Evolutionary conservation across 2,329 filamentous ascomycete genomes (phyloP).

Genomic region (Purpureocillium lavendulum): DNA sequence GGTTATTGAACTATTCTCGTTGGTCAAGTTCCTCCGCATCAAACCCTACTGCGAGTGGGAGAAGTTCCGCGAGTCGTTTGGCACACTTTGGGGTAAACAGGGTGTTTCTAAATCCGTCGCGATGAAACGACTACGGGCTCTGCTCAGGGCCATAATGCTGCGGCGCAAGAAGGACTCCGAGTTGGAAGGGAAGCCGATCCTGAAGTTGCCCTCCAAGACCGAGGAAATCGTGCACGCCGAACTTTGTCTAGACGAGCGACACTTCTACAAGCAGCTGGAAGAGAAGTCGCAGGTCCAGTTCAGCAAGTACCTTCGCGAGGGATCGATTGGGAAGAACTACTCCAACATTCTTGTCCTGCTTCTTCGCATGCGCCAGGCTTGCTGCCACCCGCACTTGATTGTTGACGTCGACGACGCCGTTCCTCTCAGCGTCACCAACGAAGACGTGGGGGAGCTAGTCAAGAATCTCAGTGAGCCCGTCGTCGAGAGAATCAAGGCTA

Average conservation of each 20-base stretch:
- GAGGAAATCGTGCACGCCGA: conserved; percentile 70
- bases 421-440: conserved; percentile 24
- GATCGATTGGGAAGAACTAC: conserved; percentile 62
- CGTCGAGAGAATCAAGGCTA: conserved; percentile 53
- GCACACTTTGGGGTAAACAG: conserved; percentile 24
- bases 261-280: conserved; percentile 72
- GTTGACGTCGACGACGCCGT: conserved; percentile 24
- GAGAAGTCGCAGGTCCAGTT: conserved; percentile 59
- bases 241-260: conserved; percentile 63
- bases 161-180: conserved; percentile 72
- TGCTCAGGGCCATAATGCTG: conserved; percentile 74
- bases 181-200: conserved; percentile 73
- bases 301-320: conserved; percentile 67
- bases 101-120: conserved; percentile 49
- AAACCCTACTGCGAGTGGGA: conserved; percentile 61
- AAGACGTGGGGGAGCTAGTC: conserved; percentile 54
- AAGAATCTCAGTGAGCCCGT: conserved; percentile 50
- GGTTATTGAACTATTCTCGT: conserved; percentile 66
- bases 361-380: conserved; percentile 72
- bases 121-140: conserved; percentile 63
- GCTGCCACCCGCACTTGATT: conserved; percentile 25
- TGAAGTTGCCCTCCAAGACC: conserved; percentile 66
- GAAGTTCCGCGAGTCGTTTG: conserved; percentile 48
- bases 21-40: conserved; percentile 71
- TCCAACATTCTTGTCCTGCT: conserved; percentile 73